These are phyloP conservation scores for Neohortaea acidophila DNA, from an alignment of 495 filamentous ascomycete genomes.

Conservation along the genomic window DNA sequence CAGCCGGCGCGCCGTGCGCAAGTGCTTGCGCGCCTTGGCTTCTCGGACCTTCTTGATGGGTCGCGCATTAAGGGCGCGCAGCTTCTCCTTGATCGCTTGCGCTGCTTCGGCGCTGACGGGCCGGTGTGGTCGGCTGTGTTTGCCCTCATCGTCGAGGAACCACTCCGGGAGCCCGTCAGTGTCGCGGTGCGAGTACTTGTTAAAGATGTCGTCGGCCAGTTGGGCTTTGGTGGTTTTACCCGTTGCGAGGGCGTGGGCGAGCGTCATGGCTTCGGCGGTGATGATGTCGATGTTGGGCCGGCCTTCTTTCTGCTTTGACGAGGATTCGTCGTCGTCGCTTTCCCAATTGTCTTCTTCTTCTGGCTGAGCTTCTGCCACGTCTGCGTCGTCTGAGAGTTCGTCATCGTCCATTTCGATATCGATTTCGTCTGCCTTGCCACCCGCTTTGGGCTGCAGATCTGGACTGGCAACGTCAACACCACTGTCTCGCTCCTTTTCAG, in stretches of 20 bases:
- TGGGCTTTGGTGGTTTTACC: conserved; percentile 66
- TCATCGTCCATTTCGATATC: conserved; percentile 29
- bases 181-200: conserved; percentile 82
- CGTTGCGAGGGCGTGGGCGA: conserved; percentile 82
- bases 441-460: not conserved
- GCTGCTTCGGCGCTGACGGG: conserved; percentile 84
- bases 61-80: conserved; percentile 82
- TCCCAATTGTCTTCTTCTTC: conserved; percentile 57
- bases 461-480: conserved; percentile 34
- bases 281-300: conserved; percentile 84
- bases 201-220: conserved; percentile 80
- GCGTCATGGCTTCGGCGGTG: conserved; percentile 94
- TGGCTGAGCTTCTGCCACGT: too few relatives aligned
- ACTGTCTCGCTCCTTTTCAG: conserved; percentile 24
- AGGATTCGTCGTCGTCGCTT: conserved; percentile 46
- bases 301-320: conserved; percentile 19
- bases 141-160: conserved; percentile 87
- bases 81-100: conserved; percentile 86
- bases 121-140: conserved; percentile 67
- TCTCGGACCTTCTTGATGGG: conserved; percentile 99
- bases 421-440: conserved; percentile 4
- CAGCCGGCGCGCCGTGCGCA: conserved; percentile 74
- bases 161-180: conserved; percentile 88
- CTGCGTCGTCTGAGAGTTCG: conserved; percentile 37
- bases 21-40: conserved; percentile 89